phyloP scores from a whole-genome alignment of 805 yeast species.

The Phaffomyces antillensis region DNA sequence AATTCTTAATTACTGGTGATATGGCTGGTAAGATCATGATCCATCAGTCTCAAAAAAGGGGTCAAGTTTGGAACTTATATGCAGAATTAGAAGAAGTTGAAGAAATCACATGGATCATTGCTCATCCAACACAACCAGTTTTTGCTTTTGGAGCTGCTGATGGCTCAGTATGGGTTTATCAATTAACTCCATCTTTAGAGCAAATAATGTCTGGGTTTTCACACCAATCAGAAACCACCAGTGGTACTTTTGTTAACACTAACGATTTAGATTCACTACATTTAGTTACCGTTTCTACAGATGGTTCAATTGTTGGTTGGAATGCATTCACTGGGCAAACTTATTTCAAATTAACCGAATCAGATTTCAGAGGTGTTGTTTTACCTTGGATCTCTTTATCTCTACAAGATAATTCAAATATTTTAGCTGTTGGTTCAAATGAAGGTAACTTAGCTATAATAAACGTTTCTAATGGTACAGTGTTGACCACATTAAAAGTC shows the following conservation, averaged over 20 bases:
- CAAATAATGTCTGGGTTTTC: slow-evolving; percentile 74
- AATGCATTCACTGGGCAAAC: slow-evolving; percentile 73
- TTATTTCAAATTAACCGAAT: slow-evolving; percentile 57
- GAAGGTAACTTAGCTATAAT: slow-evolving; percentile 83
- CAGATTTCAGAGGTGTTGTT: slow-evolving; percentile 61
- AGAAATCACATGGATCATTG: slow-evolving; percentile 77
- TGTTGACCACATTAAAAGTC: slow-evolving; percentile 59
- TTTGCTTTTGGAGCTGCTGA: slow-evolving; percentile 91
- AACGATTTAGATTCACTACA: slow-evolving; percentile 52
- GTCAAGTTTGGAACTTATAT: slow-evolving; percentile 72
- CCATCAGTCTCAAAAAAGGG: slow-evolving; percentile 64
- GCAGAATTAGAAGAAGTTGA: slow-evolving; percentile 80
- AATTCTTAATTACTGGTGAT: slow-evolving; percentile 80
- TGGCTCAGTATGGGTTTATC: slow-evolving; percentile 93
- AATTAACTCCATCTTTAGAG: slow-evolving; percentile 53
- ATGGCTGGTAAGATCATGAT: slow-evolving; percentile 85
- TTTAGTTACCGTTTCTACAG: slow-evolving; percentile 74
- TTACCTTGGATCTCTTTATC: slow-evolving; percentile 87
- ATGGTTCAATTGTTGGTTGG: slow-evolving; percentile 84
- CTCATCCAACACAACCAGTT: slow-evolving; percentile 72
- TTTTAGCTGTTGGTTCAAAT: slow-evolving; percentile 76
- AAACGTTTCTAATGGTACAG: slow-evolving; percentile 65
- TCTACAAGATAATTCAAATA: slow-evolving; percentile 37
- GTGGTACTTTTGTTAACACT: slow-evolving; percentile 64
- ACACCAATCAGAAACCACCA: slow-evolving; percentile 75